These are phyloP conservation scores for Puccinia novopanici DNA, from an alignment of 1,284 basidiomycete species.

Conservation along the genomic window DNA sequence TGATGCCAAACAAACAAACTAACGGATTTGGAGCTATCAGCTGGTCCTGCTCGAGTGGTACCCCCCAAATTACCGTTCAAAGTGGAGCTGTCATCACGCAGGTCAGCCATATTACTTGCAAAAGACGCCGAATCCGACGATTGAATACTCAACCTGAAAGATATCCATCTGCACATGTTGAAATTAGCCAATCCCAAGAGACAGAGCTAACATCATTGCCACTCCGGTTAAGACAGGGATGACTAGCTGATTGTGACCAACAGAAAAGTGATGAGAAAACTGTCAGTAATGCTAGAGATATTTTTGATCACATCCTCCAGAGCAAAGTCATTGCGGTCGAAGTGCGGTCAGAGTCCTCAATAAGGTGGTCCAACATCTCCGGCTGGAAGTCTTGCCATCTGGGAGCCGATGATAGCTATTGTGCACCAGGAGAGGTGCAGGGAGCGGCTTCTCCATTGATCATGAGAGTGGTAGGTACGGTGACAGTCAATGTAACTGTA, in stretches of 20 bases:
- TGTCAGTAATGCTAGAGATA: slow-evolving; percentile 12
- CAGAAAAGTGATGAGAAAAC: slow-evolving; percentile 30
- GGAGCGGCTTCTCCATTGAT: too few relatives aligned
- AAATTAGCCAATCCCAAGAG: too few relatives aligned
- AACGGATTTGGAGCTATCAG: slow-evolving; percentile 42
- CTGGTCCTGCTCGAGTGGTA: background rate
- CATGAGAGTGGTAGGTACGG: too few relatives aligned
- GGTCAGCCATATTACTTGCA: background rate
- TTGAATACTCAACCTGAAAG: slow-evolving; percentile 27
- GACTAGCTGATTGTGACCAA: slow-evolving; percentile 25
- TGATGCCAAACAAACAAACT: slow-evolving; percentile 5
- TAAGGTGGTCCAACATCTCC: background rate
- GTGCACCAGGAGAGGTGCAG: background rate
- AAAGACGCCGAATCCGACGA: background rate
- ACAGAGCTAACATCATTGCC: slow-evolving; percentile 22
- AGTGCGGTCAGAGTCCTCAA: slow-evolving; percentile 17
- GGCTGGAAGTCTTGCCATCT: background rate
- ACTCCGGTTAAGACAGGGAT: slow-evolving; percentile 27
- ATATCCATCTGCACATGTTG: slow-evolving; percentile 43
- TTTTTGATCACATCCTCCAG: slow-evolving; percentile 13
- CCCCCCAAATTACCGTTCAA: slow-evolving; percentile 40
- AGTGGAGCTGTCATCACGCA: background rate
- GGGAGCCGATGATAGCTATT: background rate
- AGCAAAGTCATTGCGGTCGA: slow-evolving; percentile 10
- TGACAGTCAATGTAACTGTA: slow-evolving; percentile 22